These are phyloP conservation scores for Prosopis cineraria DNA, from an alignment of 306 rosid genomes.

Conservation along the genomic window DNA sequence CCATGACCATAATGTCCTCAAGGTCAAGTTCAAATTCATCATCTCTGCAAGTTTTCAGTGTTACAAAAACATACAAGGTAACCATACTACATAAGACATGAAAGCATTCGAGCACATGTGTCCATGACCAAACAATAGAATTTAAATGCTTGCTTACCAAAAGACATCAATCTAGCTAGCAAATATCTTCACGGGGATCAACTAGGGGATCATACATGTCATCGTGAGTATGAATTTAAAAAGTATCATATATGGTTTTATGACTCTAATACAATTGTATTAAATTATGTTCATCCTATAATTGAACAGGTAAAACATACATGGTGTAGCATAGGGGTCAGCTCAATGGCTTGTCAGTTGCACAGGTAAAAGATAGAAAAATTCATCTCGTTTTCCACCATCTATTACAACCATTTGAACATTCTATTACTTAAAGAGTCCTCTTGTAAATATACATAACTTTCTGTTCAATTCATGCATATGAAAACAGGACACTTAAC, in stretches of 20 bases:
- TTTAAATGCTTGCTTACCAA: slow-evolving; percentile 1
- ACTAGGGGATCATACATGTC: not conserved
- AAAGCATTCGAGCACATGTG: slow-evolving; percentile 16
- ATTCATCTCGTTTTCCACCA: slow-evolving; percentile 5
- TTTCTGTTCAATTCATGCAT: slow-evolving; percentile 14
- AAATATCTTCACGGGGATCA: slow-evolving; percentile 1
- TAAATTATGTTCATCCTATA: not conserved
- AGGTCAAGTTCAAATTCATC: slow-evolving; percentile 92
- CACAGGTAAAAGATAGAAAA: not conserved
- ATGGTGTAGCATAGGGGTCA: not conserved
- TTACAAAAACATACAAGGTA: slow-evolving; percentile 12
- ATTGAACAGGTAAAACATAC: not conserved
- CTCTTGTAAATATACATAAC: not conserved
- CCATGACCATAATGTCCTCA: slow-evolving; percentile 99
- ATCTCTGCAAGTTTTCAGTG: slow-evolving; percentile 60
- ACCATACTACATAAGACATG: not conserved
- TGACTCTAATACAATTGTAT: not conserved
- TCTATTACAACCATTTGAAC: not conserved
- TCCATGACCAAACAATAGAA: slow-evolving; percentile 6
- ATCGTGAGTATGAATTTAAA: not conserved
- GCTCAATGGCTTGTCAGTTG: not conserved
- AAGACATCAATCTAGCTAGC: not conserved
- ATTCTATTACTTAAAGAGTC: not conserved
- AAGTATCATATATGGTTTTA: not conserved
- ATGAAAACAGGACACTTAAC: not conserved